Base-by-base conservation (phyloP, 371 early-diverging fungal species). In the Mucor velutinosus region DNA sequence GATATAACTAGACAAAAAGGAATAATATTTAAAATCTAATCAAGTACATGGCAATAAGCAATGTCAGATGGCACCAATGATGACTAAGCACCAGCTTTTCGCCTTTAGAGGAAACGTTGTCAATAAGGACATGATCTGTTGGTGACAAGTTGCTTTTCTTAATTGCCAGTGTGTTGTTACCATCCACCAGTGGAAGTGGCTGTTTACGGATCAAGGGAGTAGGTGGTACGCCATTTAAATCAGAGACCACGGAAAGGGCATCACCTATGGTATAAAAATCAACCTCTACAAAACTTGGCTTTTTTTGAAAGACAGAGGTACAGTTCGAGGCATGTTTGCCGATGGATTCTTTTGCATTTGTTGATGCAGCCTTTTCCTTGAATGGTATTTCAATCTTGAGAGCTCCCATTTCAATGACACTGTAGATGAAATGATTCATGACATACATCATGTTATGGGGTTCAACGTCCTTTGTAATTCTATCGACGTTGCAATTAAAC, bases 201-300 rank as follows among this genome's bases (percentile, higher is more conserved):
- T 47, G 33, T 32, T 58, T 65, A 10, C 17, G 17, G 10, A 25
- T 3, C 19, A 32, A 14, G 23, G 58, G 49, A 12, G n/a, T 19
- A 0, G 58, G n/a, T 17, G 59, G 10, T 17, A 89, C 87, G 21
- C 73, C 78, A 72, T 93, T 93, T 35, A 91, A 41, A 32, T 73
- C 58, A 0, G 89, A 89, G 0, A 87, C 80, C 2, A 72, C 49
- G 30, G 71, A 51, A 57, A 87, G 64, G 1, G 83, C 35, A 17
- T 75, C 73, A 8, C 92, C 92, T 6, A 78, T 66, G 11, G 89
- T 83, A 66, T 90, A 93, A 73, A 87, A 93, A 70, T 93, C 93
- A 2, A 92, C 91, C 7, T 91, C 84, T 7, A 93, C 74, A 76
- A 86, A 93, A 68, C 78, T 92, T 12, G 91, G 89, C 39, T 79